Evolutionary conservation across 805 yeast genomes (phyloP).

Genomic region (Candida succiphila): DNA sequence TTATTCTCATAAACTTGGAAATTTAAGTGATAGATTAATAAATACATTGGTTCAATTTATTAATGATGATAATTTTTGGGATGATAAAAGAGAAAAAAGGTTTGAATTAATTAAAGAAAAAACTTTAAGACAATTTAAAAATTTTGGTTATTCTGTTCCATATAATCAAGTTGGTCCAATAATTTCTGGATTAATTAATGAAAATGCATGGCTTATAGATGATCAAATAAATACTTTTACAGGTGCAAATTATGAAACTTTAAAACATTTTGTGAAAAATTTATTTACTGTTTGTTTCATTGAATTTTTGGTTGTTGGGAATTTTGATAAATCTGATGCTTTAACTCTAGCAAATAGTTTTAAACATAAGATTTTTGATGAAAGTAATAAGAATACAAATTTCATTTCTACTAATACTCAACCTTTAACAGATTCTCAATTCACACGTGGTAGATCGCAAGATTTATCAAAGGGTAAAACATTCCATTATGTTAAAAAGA

Average conservation of each 20-base stretch:
- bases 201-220: constrained; percentile 52
- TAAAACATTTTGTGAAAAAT: constrained; percentile 33
- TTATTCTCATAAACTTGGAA: constrained; percentile 70
- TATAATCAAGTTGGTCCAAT: constrained; percentile 65
- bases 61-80: constrained; percentile 16
- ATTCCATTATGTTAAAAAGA: constrained; percentile 35
- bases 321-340: constrained; percentile 47
- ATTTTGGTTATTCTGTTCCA: constrained; percentile 66
- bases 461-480: constrained; percentile 28
- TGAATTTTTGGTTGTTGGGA: constrained; percentile 76
- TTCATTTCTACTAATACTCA: constrained; percentile 19
- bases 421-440: constrained; percentile 33
- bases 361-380: constrained; percentile 20
- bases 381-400: constrained; percentile 2
- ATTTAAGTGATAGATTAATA: constrained; percentile 51
- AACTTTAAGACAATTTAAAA: constrained; percentile 48
- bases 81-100: constrained; percentile 36
- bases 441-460: constrained; percentile 31
- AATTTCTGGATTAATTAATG: constrained; percentile 58
- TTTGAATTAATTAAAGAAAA: constrained; percentile 63
- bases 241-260: constrained; percentile 36
- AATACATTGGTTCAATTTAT: constrained; percentile 39
- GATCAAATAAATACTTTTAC: constrained; percentile 45
- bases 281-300: constrained; percentile 50
- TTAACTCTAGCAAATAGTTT: constrained; percentile 35